Conservation (phyloP, 2,329 filamentous ascomycete genomes). For the Paradendryphiella salina region DNA sequence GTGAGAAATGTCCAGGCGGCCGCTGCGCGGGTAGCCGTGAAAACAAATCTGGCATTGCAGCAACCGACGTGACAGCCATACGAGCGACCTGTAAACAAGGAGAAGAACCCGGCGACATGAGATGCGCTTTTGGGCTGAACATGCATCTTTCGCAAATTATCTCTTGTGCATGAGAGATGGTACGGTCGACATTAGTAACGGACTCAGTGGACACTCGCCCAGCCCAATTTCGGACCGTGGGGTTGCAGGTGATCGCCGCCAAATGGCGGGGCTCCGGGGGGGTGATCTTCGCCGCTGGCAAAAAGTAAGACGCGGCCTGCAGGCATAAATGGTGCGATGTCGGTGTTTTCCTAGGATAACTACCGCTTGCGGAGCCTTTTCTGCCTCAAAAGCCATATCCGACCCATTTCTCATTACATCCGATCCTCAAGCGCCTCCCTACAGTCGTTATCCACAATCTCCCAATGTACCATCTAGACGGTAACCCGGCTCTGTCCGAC, state of each 20-base stretch:
- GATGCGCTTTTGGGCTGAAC: neutral
- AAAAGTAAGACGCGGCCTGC: neutral
- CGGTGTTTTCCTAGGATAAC: slow-evolving; percentile 11
- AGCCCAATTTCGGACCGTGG: slow-evolving; percentile 4
- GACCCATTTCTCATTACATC: neutral
- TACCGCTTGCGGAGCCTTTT: slow-evolving; percentile 7
- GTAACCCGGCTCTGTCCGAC: slow-evolving; percentile 22
- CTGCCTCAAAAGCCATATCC: neutral
- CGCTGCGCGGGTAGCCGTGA: too few species aligned
- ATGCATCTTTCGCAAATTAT: too few species aligned
- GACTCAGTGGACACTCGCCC: neutral
- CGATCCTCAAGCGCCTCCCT: neutral
- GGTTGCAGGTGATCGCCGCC: slow-evolving; percentile 8
- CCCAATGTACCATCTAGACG: slow-evolving; percentile 35
- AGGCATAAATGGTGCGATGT: slow-evolving; percentile 8
- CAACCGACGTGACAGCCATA: neutral
- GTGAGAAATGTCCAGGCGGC: neutral
- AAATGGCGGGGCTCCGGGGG: slow-evolving; percentile 11
- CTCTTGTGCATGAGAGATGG: too few species aligned
- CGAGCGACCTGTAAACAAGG: too few species aligned
- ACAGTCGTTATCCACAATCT: neutral
- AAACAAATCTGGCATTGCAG: neutral
- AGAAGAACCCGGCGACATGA: too few species aligned
- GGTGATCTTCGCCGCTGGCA: slow-evolving; percentile 5
- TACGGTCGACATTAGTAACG: too few species aligned